These are phyloP conservation scores for Kalanchoe fedtschenkoi DNA, from an alignment of 164 flowering plant genomes.

Conservation along the genomic window DNA sequence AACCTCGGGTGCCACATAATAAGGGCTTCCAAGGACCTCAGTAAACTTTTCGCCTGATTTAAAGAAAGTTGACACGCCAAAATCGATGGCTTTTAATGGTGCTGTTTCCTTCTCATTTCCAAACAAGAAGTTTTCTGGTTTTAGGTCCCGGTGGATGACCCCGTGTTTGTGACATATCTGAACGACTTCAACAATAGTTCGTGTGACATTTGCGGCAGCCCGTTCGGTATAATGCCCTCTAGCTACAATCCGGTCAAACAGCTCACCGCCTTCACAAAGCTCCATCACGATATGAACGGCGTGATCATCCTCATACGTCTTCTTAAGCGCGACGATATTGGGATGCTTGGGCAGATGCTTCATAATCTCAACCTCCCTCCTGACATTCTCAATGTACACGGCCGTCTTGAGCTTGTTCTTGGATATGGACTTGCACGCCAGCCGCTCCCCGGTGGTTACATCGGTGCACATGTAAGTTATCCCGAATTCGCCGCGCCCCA, in stretches of 20 bases:
- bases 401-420: conserved; percentile 76
- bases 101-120: conserved; percentile 10
- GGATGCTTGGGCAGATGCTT: conserved; percentile 65
- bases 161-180: conserved; percentile 15
- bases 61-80: conserved; percentile 11
- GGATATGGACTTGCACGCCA: conserved; percentile 80
- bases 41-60: conserved; percentile 10
- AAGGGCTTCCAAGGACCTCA: conserved; percentile 9
- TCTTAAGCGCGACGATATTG: conserved; percentile 64
- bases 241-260: conserved; percentile 91
- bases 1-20: conserved; percentile 11
- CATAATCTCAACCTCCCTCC: conserved; percentile 86
- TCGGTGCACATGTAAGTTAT: conserved; percentile 73
- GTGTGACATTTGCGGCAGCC: conserved; percentile 65
- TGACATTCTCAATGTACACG: conserved; percentile 75
- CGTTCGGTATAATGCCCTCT: conserved; percentile 88
- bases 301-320: conserved; percentile 71
- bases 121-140: conserved; percentile 13
- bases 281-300: conserved; percentile 91
- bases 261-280: conserved; percentile 82
- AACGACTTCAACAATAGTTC: conserved; percentile 80
- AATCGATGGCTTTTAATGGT: conserved; percentile 13
- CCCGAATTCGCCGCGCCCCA: conserved; percentile 86
- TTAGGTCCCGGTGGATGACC: conserved; percentile 12
- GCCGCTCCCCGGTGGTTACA: conserved; percentile 31